phyloP scores from a whole-genome alignment of 1,139 yeast species.

The Blastobotrys petasosporus region DNA sequence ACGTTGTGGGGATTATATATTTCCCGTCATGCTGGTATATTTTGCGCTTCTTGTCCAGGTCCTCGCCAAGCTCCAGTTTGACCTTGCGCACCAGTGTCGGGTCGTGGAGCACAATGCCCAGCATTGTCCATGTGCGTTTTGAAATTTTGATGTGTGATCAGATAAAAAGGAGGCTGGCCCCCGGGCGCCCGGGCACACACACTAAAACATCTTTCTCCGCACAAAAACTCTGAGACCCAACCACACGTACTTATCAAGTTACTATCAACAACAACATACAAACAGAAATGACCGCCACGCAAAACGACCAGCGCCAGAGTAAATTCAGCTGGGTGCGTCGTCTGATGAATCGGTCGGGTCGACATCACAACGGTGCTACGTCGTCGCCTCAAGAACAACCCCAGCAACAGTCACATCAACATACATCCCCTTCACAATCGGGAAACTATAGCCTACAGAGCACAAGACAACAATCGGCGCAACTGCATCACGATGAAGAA shows the following conservation, averaged over 20 bases:
- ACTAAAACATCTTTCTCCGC: conserved; percentile 4
- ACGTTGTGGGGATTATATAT: conserved; percentile 11
- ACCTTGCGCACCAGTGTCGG: conserved; percentile 24
- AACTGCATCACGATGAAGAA: neutral
- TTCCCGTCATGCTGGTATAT: conserved; percentile 6
- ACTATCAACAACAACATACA: conserved; percentile 9
- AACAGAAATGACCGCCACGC: conserved; percentile 2
- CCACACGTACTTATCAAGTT: neutral
- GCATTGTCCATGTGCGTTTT: conserved; percentile 5
- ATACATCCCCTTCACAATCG: too few species aligned
- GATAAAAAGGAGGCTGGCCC: neutral
- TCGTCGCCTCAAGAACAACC: neutral
- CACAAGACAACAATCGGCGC: neutral
- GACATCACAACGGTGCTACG: conserved; percentile 4
- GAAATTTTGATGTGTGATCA: neutral
- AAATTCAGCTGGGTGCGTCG: conserved; percentile 23
- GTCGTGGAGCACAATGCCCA: conserved; percentile 12
- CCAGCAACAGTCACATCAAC: conserved; percentile 1
- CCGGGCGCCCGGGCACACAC: too few species aligned
- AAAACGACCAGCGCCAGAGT: conserved; percentile 9
- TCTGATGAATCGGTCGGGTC: conserved; percentile 16
- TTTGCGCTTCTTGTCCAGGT: conserved; percentile 11
- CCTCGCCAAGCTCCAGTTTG: conserved; percentile 28
- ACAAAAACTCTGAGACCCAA: too few species aligned
- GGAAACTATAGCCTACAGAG: neutral